A percentile compares a stretch with the other conserved stretches of the same genome.
Evolutionary conservation across 148 eudicot genomes (phyloP).

Genomic region (Heliamphora exappendiculata): DNA sequence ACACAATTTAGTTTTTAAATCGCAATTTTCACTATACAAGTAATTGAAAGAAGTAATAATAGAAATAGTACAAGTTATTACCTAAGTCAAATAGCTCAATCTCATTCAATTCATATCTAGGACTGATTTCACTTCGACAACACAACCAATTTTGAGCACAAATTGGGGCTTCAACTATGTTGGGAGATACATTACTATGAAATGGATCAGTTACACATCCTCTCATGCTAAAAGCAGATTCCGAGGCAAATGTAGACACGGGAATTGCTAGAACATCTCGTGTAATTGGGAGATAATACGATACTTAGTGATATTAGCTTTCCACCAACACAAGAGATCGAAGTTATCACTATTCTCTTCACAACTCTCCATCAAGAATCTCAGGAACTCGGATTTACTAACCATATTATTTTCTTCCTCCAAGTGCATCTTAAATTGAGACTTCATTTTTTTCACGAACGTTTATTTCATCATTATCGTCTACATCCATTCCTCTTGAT

Average conservation of each 20-base stretch:
- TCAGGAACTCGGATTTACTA: neutral
- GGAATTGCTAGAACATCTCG: slow-evolving; percentile 6
- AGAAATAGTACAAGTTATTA: too few species aligned
- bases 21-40: too few species aligned
- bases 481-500: too few species aligned
- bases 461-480: neutral
- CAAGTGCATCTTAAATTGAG: neutral
- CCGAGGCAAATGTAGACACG: neutral
- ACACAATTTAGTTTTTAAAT: too few species aligned
- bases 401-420: neutral
- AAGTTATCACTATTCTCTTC: neutral
- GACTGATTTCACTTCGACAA: neutral
- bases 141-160: slow-evolving; percentile 8
- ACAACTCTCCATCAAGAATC: neutral
- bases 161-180: neutral
- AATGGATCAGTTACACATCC: neutral
- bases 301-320: slow-evolving; percentile 1
- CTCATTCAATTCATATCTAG: too few species aligned
- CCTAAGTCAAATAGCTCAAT: too few species aligned
- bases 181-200: neutral
- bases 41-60: too few species aligned
- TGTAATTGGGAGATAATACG: neutral
- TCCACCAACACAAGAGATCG: slow-evolving; percentile 7
- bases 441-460: neutral
- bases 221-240: neutral